Evolutionary conservation across 179 eudicot species (phyloP).

Genomic region (Nepenthes alata): DNA sequence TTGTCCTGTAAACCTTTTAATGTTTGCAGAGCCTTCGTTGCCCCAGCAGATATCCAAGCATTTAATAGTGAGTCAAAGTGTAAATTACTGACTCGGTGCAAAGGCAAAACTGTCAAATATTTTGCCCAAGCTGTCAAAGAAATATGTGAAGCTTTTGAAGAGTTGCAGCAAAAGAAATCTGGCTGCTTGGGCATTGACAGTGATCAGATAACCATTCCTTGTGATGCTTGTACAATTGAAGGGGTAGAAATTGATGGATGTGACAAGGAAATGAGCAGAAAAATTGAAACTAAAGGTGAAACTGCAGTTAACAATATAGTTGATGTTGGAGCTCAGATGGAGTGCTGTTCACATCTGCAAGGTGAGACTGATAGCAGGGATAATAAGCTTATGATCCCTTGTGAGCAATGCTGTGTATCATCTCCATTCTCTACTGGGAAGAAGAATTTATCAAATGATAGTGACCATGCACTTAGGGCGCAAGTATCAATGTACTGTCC

Average conservation of each 20-base stretch:
- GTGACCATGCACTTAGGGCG: not conserved
- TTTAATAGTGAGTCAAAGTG: conserved; percentile 66
- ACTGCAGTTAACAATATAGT: conserved; percentile 9
- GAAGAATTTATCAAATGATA: not conserved
- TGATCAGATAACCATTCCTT: conserved; percentile 12
- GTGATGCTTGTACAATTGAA: conserved; percentile 22
- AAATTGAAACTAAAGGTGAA: conserved; percentile 6
- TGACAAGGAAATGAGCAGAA: conserved; percentile 13
- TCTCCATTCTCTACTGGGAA: not conserved
- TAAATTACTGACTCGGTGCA: conserved; percentile 54
- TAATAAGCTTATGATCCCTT: conserved; percentile 5
- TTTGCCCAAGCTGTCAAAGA: conserved; percentile 80
- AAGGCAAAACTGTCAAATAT: conserved; percentile 62
- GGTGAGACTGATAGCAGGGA: conserved; percentile 5
- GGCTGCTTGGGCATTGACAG: conserved; percentile 21
- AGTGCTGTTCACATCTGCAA: conserved; percentile 19
- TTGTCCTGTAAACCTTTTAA: not conserved
- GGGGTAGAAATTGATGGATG: conserved; percentile 26
- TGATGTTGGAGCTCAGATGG: conserved; percentile 22
- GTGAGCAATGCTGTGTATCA: conserved; percentile 4
- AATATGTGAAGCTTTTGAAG: conserved; percentile 73
- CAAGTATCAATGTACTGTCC: not conserved
- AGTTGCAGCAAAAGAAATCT: conserved; percentile 22
- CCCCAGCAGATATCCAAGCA: conserved; percentile 75
- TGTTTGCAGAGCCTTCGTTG: conserved; percentile 71